phyloP scores from a whole-genome alignment of 495 filamentous ascomycete species.

The Neurospora sublineolata region DNA sequence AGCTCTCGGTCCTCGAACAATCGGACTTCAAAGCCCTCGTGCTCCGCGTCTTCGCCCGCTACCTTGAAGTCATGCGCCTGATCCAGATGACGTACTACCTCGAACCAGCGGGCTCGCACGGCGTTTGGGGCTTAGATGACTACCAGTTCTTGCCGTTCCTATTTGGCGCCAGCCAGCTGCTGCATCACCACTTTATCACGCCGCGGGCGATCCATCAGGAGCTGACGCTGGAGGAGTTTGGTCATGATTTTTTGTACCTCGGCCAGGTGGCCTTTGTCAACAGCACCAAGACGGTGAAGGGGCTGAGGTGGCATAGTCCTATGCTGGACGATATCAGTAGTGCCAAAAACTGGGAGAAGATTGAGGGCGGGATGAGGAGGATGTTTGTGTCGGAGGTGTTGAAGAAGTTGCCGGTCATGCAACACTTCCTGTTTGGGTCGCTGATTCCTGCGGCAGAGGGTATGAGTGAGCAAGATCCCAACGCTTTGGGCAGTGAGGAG shows the following conservation, averaged over 20 bases:
- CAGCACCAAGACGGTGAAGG: constrained; percentile 90
- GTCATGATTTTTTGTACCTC: constrained; percentile 73
- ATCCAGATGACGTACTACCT: constrained; percentile 88
- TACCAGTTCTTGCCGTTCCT: constrained; percentile 97
- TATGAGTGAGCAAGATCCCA: constrained; percentile 57
- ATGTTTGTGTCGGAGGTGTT: constrained; percentile 95
- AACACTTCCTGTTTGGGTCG: constrained; percentile 89
- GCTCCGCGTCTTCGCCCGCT: constrained; percentile 66
- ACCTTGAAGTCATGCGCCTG: constrained; percentile 66
- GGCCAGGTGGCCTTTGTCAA: constrained; percentile 91
- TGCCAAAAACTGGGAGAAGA: constrained; percentile 84
- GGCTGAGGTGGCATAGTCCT: constrained; percentile 90
- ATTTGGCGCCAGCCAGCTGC: constrained; percentile 81
- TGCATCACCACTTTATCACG: constrained; percentile 77
- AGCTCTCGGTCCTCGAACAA: constrained; percentile 52
- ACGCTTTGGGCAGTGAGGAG: constrained; percentile 23
- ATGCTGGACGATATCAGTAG: constrained; percentile 97
- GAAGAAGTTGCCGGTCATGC: constrained; percentile 91
- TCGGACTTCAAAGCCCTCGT: constrained; percentile 61
- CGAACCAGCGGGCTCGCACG: constrained; percentile 88
- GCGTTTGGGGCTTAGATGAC: constrained; percentile 96
- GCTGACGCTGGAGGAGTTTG: constrained; percentile 75
- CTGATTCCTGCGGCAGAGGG: constrained; percentile 68
- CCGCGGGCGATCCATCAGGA: constrained; percentile 79
- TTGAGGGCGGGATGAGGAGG: constrained; percentile 86